These are phyloP conservation scores for Pseudogymnoascus sp. DNA, from an alignment of 2,329 filamentous ascomycete species.

Conservation along the genomic window DNA sequence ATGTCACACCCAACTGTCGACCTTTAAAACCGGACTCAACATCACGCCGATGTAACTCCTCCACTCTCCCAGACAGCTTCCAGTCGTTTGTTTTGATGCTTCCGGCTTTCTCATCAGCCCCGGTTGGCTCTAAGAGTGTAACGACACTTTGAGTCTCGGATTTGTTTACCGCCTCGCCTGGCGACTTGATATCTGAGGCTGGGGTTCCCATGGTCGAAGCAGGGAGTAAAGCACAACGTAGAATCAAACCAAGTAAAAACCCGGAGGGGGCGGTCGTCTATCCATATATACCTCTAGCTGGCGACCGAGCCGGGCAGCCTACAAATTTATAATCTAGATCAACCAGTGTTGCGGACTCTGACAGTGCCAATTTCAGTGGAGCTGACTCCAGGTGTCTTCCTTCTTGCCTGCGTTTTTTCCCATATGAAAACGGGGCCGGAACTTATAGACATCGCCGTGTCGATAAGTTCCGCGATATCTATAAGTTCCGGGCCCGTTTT, in stretches of 20 bases:
- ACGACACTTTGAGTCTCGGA: background rate
- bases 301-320: background rate
- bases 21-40: background rate
- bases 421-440: background rate
- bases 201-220: background rate
- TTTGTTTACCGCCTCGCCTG: background rate
- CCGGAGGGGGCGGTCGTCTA: background rate
- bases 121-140: background rate
- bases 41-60: background rate
- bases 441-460: background rate
- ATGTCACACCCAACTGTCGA: constrained; percentile 24
- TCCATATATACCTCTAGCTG: background rate
- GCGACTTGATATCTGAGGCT: background rate
- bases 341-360: background rate
- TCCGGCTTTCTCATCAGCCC: background rate
- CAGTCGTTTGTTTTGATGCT: background rate
- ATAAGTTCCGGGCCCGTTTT: no score
- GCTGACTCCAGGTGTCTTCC: background rate
- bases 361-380: background rate
- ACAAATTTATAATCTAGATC: background rate
- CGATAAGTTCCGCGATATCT: background rate
- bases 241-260: background rate
- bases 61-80: background rate
- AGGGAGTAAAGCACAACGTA: background rate
- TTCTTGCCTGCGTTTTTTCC: background rate